phyloP scores from a whole-genome alignment of 495 filamentous ascomycete species.

The Penicillium pancosmium region DNA sequence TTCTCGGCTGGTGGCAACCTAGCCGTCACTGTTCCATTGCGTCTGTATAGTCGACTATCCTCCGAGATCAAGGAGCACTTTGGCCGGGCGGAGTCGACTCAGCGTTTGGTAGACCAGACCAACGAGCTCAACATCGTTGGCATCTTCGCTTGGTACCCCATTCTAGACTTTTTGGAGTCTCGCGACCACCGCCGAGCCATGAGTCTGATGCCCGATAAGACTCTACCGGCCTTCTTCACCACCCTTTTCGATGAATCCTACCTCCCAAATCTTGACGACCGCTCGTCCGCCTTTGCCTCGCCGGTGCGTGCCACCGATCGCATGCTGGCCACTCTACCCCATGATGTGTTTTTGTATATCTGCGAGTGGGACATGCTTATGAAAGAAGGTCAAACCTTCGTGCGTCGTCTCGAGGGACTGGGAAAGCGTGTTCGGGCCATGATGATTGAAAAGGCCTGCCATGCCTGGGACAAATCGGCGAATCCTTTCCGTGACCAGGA shows the following conservation, averaged over 20 bases:
- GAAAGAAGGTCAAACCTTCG: constrained; percentile 71
- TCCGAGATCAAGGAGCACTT: constrained; percentile 32
- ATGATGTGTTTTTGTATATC: constrained; percentile 70
- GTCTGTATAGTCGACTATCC: constrained; percentile 48
- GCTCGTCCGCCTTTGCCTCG: constrained; percentile 61
- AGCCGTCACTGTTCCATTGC: constrained; percentile 75
- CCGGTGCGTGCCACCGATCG: constrained; percentile 62
- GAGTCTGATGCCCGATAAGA: constrained; percentile 67
- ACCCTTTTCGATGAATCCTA: constrained; percentile 87
- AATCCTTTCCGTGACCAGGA: constrained; percentile 67
- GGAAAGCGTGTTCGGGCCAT: constrained; percentile 69
- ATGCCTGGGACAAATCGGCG: constrained; percentile 88
- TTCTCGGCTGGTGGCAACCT: constrained; percentile 92
- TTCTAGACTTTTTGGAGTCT: constrained; percentile 77
- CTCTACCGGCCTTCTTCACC: constrained; percentile 73
- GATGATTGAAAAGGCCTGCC: constrained; percentile 71
- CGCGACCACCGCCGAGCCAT: constrained; percentile 72
- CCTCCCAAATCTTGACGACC: constrained; percentile 56
- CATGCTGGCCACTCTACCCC: constrained; percentile 54
- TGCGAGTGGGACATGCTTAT: constrained; percentile 94
- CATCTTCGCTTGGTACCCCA: constrained; percentile 81
- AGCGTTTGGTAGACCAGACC: constrained; percentile 36
- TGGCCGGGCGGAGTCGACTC: constrained; percentile 42
- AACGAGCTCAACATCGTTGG: constrained; percentile 51
- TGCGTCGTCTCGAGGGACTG: constrained; percentile 61